A percentile compares a stretch with the other conserved stretches of the same genome.
Evolutionary conservation across 345 rosid species (phyloP).

Genomic region (Rhodamnia rubescens): DNA sequence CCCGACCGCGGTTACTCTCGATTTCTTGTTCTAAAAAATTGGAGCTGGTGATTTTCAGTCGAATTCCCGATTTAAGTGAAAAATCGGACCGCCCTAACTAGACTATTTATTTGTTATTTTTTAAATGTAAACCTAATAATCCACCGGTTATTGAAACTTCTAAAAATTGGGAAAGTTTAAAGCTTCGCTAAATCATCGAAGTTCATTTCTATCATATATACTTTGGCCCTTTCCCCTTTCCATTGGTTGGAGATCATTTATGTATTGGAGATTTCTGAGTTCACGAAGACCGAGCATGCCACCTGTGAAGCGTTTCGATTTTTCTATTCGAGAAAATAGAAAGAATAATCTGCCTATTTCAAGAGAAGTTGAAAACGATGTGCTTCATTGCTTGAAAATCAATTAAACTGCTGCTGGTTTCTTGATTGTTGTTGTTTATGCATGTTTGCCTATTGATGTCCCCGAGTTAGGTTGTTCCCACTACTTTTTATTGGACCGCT

Average conservation of each 20-base stretch:
- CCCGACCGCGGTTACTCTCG: too few relatives aligned
- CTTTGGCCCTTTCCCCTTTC: neutral
- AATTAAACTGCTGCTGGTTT: neutral
- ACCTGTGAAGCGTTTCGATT: neutral
- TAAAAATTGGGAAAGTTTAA: neutral
- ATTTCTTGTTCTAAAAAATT: too few relatives aligned
- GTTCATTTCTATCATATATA: neutral
- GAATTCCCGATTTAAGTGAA: too few relatives aligned
- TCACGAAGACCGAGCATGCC: neutral
- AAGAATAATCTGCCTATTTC: neutral
- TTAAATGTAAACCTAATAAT: too few relatives aligned
- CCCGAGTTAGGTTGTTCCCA: neutral
- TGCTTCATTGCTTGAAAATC: neutral
- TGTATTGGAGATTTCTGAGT: neutral
- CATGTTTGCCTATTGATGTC: neutral
- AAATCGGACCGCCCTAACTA: too few relatives aligned
- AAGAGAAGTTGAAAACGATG: too few relatives aligned
- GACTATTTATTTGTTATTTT: too few relatives aligned
- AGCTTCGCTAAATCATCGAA: neutral
- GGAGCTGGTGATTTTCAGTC: too few relatives aligned
- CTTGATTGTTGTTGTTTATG: neutral
- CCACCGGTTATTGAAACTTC: neutral
- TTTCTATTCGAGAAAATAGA: neutral
- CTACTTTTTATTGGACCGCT: too few relatives aligned
- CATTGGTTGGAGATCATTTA: neutral